A percentile compares a stretch with the other conserved stretches of the same genome.
phyloP scores from a whole-genome alignment of 495 filamentous ascomycete genomes.

The Penicillium chermesinum region DNA sequence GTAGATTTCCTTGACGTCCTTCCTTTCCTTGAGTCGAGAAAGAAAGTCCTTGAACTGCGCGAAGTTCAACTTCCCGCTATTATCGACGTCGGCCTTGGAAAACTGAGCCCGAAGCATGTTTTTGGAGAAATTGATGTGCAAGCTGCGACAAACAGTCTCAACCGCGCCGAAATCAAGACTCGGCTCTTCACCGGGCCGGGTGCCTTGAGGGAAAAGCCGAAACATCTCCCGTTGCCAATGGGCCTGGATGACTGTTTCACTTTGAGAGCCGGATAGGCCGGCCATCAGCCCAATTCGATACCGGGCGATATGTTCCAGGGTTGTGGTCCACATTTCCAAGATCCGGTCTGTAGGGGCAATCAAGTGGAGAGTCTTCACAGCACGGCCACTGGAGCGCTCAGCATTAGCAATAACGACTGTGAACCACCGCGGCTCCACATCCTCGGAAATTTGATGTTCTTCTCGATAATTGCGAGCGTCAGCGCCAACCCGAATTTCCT shows the following conservation, averaged over 20 bases:
- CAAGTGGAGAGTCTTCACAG: conserved; percentile 75
- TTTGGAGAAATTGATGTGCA: conserved; percentile 83
- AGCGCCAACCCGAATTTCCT: conserved; percentile 77
- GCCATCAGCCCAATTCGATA: conserved; percentile 86
- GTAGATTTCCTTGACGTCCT: conserved; percentile 73
- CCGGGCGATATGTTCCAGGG: conserved; percentile 71
- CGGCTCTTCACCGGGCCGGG: conserved; percentile 56
- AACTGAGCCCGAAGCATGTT: conserved; percentile 73
- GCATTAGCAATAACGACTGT: conserved; percentile 77
- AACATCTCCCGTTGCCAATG: conserved; percentile 89
- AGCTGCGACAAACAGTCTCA: conserved; percentile 72
- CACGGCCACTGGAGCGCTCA: conserved; percentile 59
- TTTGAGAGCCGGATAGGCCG: conserved; percentile 69
- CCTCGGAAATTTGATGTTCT: conserved; percentile 64
- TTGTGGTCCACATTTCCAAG: conserved; percentile 74
- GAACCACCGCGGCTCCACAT: conserved; percentile 68
- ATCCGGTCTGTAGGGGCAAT: conserved; percentile 65
- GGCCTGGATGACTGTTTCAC: conserved; percentile 70
- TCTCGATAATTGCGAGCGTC: conserved; percentile 86
- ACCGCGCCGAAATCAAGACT: conserved; percentile 70
- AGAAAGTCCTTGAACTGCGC: conserved; percentile 78
- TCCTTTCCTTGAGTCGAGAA: conserved; percentile 70
- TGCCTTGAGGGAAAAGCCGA: conserved; percentile 52
- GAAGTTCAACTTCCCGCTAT: conserved; percentile 62
- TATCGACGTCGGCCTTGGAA: conserved; percentile 59